A percentile compares a stretch with the other conserved stretches of the same genome.
phyloP scores from a whole-genome alignment of 345 rosid genomes.

The Eucalyptus lansdowneana region DNA sequence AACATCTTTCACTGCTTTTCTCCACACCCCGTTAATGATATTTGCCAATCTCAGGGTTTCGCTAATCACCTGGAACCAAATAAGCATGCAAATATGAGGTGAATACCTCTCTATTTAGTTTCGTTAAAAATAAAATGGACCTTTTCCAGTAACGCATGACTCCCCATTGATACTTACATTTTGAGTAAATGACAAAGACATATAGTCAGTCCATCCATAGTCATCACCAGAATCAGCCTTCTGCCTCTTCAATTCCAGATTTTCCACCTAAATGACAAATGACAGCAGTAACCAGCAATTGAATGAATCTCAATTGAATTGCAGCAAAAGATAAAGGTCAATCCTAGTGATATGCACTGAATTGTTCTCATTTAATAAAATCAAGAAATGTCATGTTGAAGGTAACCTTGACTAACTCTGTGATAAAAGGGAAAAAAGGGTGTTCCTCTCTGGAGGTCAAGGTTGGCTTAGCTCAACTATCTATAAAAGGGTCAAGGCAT shows the following conservation, averaged over 20 bases:
- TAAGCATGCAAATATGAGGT: not conserved
- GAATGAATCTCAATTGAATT: not conserved
- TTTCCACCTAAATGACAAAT: slow-evolving; percentile 48
- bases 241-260: slow-evolving; percentile 63
- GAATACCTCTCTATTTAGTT: not conserved
- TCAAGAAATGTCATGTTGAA: not conserved
- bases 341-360: not conserved
- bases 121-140: not conserved
- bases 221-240: slow-evolving; percentile 34
- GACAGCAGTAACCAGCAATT: not conserved
- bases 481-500: not conserved
- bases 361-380: not conserved
- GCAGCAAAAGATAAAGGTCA: not conserved
- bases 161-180: slow-evolving; percentile 34
- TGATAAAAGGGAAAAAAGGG: not conserved
- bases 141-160: not conserved
- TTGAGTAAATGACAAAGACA: slow-evolving; percentile 84
- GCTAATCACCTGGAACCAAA: slow-evolving; percentile 49
- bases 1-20: slow-evolving; percentile 77
- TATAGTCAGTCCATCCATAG: slow-evolving; percentile 68
- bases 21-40: slow-evolving; percentile 90
- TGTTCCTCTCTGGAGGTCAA: not conserved
- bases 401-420: not conserved
- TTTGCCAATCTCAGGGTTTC: slow-evolving; percentile 89
- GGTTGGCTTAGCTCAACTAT: not conserved